Percentiles rank a stretch among this genome's conserved stretches.
phyloP scores from a whole-genome alignment of 2,329 filamentous ascomycete species.

The Xylariomycetidae sp. region DNA sequence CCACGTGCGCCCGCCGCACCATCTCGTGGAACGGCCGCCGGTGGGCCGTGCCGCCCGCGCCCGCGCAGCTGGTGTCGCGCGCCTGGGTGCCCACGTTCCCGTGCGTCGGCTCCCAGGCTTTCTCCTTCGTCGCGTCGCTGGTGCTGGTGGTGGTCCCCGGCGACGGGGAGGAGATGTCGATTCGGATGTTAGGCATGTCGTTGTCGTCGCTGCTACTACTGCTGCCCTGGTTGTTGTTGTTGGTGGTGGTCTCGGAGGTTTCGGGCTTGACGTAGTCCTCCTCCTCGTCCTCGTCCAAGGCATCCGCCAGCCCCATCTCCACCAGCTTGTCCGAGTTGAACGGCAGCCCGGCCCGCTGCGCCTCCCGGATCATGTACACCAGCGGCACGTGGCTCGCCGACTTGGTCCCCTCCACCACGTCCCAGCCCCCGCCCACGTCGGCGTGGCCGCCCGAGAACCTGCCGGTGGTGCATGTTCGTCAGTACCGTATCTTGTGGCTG shows the following conservation, averaged over 20 bases:
- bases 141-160: conserved; percentile 2
- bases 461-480: not conserved
- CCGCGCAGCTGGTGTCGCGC: no score
- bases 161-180: conserved; percentile 25
- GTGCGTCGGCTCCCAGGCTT: no score
- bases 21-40: conserved; percentile 46
- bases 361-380: conserved; percentile 64
- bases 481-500: no score
- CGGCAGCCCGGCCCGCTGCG: conserved; percentile 57
- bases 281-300: conserved; percentile 29
- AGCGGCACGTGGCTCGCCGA: conserved; percentile 63
- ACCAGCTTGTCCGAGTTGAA: conserved; percentile 65
- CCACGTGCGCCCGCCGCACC: conserved; percentile 50
- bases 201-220: conserved; percentile 3
- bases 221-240: conserved; percentile 1
- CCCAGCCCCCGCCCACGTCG: conserved; percentile 75
- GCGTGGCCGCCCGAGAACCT: conserved; percentile 69
- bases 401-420: conserved; percentile 48
- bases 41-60: no score
- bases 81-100: no score
- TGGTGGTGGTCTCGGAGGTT: no score
- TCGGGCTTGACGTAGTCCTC: no score
- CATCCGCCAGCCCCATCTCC: conserved; percentile 55
- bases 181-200: conserved; percentile 27
- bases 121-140: conserved; percentile 1